Conservation (phyloP, 2,329 filamentous ascomycete genomes). For the Diaporthe australafricana region DNA sequence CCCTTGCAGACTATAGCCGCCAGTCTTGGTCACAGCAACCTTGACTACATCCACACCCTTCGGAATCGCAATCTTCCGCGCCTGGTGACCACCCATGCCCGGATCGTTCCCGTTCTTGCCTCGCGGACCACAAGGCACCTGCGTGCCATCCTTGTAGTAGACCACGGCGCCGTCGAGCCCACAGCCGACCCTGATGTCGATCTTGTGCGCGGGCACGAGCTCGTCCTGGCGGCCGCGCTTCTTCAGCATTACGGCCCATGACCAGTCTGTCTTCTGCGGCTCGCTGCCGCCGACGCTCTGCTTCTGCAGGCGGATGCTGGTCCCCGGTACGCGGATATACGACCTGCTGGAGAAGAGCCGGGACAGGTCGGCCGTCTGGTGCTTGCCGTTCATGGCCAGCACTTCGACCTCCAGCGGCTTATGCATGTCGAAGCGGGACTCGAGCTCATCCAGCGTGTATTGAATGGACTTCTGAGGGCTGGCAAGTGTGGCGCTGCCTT, state of each 20-base stretch:
- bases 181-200: conserved; percentile 58
- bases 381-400: conserved; percentile 55
- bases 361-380: conserved; percentile 49
- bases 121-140: conserved; percentile 54
- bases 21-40: conserved; percentile 44
- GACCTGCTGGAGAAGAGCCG: conserved; percentile 45
- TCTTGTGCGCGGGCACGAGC: conserved; percentile 51
- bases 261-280: conserved; percentile 37
- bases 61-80: conserved; percentile 42
- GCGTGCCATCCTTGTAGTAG: conserved; percentile 56
- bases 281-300: conserved; percentile 43
- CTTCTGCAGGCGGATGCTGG: conserved; percentile 52
- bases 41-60: conserved; percentile 45
- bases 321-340: conserved; percentile 53
- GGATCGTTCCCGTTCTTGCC: conserved; percentile 34
- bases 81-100: conserved; percentile 47
- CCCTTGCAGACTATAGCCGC: conserved; percentile 21
- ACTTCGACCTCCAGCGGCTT: conserved; percentile 47
- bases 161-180: conserved; percentile 58
- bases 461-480: background rate
- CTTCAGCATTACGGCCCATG: conserved; percentile 49
- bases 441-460: conserved; percentile 41
- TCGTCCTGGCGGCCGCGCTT: conserved; percentile 45
- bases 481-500: background rate
- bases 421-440: conserved; percentile 45